Percentiles rank a stretch among this genome's conserved stretches.
phyloP scores from a whole-genome alignment of 176 grass and related monocot genomes.

The Elaeis guineensis region DNA sequence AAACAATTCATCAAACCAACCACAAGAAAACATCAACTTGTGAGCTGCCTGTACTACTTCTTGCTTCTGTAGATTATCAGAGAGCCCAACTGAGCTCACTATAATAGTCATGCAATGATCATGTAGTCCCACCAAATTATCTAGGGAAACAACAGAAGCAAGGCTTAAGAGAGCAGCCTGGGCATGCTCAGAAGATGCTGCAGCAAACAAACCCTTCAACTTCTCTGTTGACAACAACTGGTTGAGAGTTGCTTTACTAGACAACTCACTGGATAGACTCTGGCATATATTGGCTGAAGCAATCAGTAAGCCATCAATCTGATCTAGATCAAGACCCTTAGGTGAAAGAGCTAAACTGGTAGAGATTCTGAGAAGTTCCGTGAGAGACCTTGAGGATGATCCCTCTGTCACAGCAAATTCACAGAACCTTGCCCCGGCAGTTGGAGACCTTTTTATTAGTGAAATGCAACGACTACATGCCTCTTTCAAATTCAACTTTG shows the following conservation, averaged over 20 bases:
- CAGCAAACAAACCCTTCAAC: slow-evolving; percentile 49
- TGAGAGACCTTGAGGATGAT: slow-evolving; percentile 49
- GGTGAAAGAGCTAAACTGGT: slow-evolving; percentile 55
- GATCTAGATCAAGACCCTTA: slow-evolving; percentile 49
- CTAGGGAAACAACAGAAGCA: slow-evolving; percentile 44
- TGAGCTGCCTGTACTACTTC: slow-evolving; percentile 37
- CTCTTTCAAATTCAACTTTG: slow-evolving; percentile 57
- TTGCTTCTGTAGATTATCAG: slow-evolving; percentile 48
- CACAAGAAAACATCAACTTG: slow-evolving; percentile 54
- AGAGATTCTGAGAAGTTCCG: slow-evolving; percentile 46
- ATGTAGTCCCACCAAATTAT: slow-evolving; percentile 40
- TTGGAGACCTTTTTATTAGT: slow-evolving; percentile 68
- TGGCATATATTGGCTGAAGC: slow-evolving; percentile 65
- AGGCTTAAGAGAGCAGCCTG: slow-evolving; percentile 54
- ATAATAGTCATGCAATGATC: slow-evolving; percentile 60
- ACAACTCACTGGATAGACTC: slow-evolving; percentile 38
- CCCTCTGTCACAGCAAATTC: slow-evolving; percentile 84
- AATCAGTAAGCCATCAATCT: slow-evolving; percentile 68
- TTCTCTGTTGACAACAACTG: slow-evolving; percentile 55
- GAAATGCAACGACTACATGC: slow-evolving; percentile 63
- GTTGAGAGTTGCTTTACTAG: slow-evolving; percentile 41
- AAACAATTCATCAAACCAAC: slow-evolving; percentile 65
- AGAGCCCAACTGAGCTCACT: slow-evolving; percentile 36
- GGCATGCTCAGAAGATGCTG: slow-evolving; percentile 54
- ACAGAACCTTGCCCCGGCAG: slow-evolving; percentile 85